Evolutionary conservation across 768 basidiomycete genomes (phyloP).

Genomic region (Amanita rubescens): DNA sequence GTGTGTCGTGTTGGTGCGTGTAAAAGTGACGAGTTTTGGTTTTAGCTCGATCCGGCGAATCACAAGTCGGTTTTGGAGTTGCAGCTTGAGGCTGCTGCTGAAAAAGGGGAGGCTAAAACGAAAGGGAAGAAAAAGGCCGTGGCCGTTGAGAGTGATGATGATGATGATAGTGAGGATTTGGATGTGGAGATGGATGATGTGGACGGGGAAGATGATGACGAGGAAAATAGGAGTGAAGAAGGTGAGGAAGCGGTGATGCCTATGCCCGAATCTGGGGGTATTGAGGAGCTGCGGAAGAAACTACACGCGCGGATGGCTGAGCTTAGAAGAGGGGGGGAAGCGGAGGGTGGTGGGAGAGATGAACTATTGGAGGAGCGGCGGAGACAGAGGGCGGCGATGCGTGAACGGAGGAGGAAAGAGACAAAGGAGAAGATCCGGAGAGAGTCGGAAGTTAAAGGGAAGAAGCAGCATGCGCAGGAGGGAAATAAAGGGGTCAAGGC

Average conservation of each 20-base stretch:
- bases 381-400: conserved; percentile 67
- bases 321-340: conserved; percentile 41
- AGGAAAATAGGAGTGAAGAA: conserved; percentile 17
- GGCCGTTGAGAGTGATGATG: conserved; percentile 25
- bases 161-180: conserved; percentile 19
- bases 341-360: conserved; percentile 61
- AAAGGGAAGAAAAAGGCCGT: conserved; percentile 26
- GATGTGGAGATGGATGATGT: conserved; percentile 30
- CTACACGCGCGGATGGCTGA: conserved; percentile 66
- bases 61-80: conserved; percentile 70
- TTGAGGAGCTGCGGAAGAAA: conserved; percentile 60
- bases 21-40: neutral
- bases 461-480: conserved; percentile 32
- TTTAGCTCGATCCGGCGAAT: conserved; percentile 90
- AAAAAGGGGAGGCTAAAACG: conserved; percentile 26
- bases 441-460: conserved; percentile 53
- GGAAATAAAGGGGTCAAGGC: conserved; percentile 35
- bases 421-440: conserved; percentile 74
- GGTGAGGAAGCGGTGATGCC: conserved; percentile 38
- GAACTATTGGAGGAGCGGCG: conserved; percentile 78
- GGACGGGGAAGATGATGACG: conserved; percentile 28
- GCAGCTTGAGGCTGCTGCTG: conserved; percentile 42
- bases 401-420: conserved; percentile 80
- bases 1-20: neutral
- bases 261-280: conserved; percentile 58